Base-by-base conservation (phyloP, 2,329 filamentous ascomycete species). In the Amesomyces nigricolor region DNA sequence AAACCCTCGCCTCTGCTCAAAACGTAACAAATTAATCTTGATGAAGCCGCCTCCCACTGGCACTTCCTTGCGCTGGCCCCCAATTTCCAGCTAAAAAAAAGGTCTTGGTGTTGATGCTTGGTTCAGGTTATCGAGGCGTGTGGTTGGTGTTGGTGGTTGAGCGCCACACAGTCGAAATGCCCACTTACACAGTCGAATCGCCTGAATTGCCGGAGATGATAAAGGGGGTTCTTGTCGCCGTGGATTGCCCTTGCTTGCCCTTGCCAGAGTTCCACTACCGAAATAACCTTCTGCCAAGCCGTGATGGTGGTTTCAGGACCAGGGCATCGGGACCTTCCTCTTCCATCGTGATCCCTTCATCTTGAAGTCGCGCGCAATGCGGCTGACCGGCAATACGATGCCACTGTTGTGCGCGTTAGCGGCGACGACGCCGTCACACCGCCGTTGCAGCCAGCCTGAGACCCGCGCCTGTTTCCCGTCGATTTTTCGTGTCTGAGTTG, bases 231-330 rank as follows among this genome's bases (percentile, higher is more conserved):
- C n/a, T 52, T 30, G 43, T 35, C 35, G 38, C n/a, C 54, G 26
- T 50, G 58, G 51, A 19, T 44, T 42, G 14, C 30, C 56, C 56
- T 38, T 51, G 53, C 37, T 56, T 42, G 14, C 30, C 56, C 56
- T 38, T 51, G 53, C 37, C 54, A 22, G 13, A 56, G 22, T 37
- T 45, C 45, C 40, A 53, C 49, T 39, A n/a, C 37, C 32, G 56
- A 61, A 58, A 61, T 61, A 58, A 58, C 56, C 46, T 54, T 60
- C 35, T 56, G 58, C 58, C 56, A 60, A 58, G 58, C 19, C 38
- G 35, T 13, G 38, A 48, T 38, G 39, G 54, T 19, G 50, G 54
- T 53, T 52, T 56, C 54, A 56, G 14, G 14, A 29, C 35, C 17
- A 51, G 26, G 40, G 29, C 26, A 45, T 30, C 13, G 53, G 47